Conservation (phyloP, 139 green algal genomes). For the Micractinium conductrix region DNA sequence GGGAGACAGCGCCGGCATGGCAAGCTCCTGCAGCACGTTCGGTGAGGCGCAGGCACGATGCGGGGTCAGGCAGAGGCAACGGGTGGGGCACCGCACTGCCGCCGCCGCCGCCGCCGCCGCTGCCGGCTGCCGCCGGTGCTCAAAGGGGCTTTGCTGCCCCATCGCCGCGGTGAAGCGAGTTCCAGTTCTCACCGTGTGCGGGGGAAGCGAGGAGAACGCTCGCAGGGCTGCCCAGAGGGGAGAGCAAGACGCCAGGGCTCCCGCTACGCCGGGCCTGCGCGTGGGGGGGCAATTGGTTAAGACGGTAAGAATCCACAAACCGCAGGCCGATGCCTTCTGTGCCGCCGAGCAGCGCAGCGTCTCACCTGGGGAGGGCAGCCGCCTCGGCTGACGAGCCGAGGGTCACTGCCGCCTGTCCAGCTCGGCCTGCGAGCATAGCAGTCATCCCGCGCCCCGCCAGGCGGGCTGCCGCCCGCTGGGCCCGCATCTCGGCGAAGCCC, state of each 20-base stretch:
- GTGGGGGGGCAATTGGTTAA: too few species aligned
- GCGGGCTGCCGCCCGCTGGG: too few species aligned
- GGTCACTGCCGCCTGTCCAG: too few species aligned
- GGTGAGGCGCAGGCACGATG: neutral
- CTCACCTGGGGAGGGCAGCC: too few species aligned
- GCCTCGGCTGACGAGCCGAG: too few species aligned
- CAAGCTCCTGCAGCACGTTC: slow-evolving; percentile 51
- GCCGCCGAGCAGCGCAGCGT: too few species aligned
- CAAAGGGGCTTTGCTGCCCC: neutral
- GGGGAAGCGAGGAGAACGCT: slow-evolving; percentile 23
- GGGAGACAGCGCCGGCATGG: slow-evolving; percentile 91
- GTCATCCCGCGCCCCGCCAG: too few species aligned
- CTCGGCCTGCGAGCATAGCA: too few species aligned
- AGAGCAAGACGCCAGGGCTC: neutral
- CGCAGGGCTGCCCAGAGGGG: neutral
- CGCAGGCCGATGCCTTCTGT: too few species aligned
- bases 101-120: neutral
- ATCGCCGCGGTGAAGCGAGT: neutral
- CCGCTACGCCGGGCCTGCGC: too few species aligned
- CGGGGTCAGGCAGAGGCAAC: neutral
- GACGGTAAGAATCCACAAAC: too few species aligned
- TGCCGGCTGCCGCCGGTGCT: neutral
- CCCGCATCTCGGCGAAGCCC: too few species aligned
- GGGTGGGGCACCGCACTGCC: neutral
- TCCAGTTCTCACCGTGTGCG: slow-evolving; percentile 14